Evolutionary conservation across 495 filamentous ascomycete species (phyloP), one percentile per base, ranked within the genome.

Genomic region (Delitschia confertaspora): DNA sequence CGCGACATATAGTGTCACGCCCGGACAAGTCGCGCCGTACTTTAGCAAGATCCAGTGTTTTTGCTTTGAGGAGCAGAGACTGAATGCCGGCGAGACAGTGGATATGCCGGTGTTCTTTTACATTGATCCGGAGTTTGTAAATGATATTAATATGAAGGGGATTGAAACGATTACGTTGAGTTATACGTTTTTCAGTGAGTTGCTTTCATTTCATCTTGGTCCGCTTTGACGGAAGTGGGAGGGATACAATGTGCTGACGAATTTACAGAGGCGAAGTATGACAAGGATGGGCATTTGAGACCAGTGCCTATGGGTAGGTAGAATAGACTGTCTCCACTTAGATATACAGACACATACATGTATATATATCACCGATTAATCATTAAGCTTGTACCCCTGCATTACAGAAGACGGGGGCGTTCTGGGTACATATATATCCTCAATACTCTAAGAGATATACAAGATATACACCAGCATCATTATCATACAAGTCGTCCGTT

Each of bases 91-190:
- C 19, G 93, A 99, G 69, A 87, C 87, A 25, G 93, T 99, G 38
- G 93, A 99, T 68, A 99, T 99, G 93, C 93, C 93, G 2, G 93
- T 99, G 4, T 96, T 99, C 69, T 99, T 99, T 60, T 99, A 94
- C 64, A 83, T 99, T 56, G 93, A 99, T 60, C 93, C 93, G 4
- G 93, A 95, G 52, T 83, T 96, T 67, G 69, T 85, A 32, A 83
- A 84, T 46, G 93, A 99, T 65, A 70, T 88, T 14, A 83, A 79
- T 33, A 96, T 95, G 91, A 81, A 73, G 63, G 83, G 82, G 0
- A 86, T 99, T 53, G 86, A 95, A 65, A 91, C 85, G 17, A 83
- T 99, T 37, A 96, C 91, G 34, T 64, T 99, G 59, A 88, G 78
- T 47, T 99, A 99, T 69, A 99, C 93, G 0, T 99, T 99, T 57